Evolutionary conservation across 306 rosid species (phyloP), one percentile per base, ranked within the genome.

Genomic region (Vicia sativa): DNA sequence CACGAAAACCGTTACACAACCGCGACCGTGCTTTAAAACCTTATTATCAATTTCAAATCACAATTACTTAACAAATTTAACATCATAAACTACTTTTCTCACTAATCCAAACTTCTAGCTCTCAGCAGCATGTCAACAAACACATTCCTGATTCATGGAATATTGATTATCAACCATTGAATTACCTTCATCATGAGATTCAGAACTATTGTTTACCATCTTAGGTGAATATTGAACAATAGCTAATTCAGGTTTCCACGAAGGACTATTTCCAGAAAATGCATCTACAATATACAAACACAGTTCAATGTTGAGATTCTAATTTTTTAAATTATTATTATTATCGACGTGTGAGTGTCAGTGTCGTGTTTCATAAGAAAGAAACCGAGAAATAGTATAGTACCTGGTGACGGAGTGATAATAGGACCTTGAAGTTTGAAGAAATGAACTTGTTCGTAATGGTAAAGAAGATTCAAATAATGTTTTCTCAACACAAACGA

Each of bases 401-500:
- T 67, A 90, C 96, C 95, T 53, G 80, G 75, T 59, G 87, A 18
- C 5, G 95, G 95, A 34, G 75, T 72, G 74, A 56, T 79, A 5
- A 80, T 50, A 80, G 91, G 89, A 62, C 91, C 99, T 59, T 79
- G 84, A 39, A 72, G 75, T 70, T 80, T 79, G 43, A 88, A 90
- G 71, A 87, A 84, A 74, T 95, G 76, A 78, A 90, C 96, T 66
- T 90, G 99, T 46, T 95, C 99, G 45, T 85, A 95, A 80, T 89
- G 91, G 77, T 74, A 90, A 10, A 95, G 99, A 60, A 88, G 96
- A 78, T 76, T 85, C 3, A 70, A 74, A 71, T 95, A 95, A 74
- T 90, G 99, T 52, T 90, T 95, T 67, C 91, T 88, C 53, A 95
- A 65, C 9, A 95, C 97, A 75, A 85, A 95, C 3, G 99, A 95